Percentiles rank a stretch among this genome's conserved stretches.
These are phyloP conservation scores for Aspergillus sp. DNA, from an alignment of 2,329 filamentous ascomycete species.

Conservation along the genomic window DNA sequence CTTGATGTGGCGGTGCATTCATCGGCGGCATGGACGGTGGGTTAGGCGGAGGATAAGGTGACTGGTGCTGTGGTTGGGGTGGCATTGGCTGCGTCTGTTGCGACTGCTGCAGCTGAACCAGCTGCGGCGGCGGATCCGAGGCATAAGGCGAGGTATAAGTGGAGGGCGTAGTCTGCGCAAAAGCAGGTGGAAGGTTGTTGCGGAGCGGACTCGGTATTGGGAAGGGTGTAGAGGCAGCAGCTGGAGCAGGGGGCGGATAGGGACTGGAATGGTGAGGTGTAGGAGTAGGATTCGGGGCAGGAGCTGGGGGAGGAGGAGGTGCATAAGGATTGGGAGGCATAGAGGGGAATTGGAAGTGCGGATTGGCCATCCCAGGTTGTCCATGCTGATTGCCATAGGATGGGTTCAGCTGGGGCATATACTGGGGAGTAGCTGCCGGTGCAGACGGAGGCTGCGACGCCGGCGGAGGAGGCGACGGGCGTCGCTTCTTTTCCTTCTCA, in stretches of 20 bases:
- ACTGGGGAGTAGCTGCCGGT: constrained; percentile 32
- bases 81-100: constrained; percentile 27
- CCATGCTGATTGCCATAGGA: constrained; percentile 34
- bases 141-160: constrained; percentile 47
- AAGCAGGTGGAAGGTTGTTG: constrained; percentile 43
- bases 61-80: constrained; percentile 27
- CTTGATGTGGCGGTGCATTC: constrained; percentile 15
- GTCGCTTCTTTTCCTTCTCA: constrained; percentile 59
- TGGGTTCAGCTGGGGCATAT: constrained; percentile 38
- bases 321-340: constrained; percentile 38
- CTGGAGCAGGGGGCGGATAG: constrained; percentile 25
- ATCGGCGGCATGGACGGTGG: constrained; percentile 17
- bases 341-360: constrained; percentile 42
- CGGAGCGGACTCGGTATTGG: constrained; percentile 40
- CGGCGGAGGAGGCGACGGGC: constrained; percentile 43
- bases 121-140: constrained; percentile 38
- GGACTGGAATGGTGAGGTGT: constrained; percentile 24
- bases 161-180: constrained; percentile 38
- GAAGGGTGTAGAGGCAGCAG: constrained; percentile 37
- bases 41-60: constrained; percentile 27
- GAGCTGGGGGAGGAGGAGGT: constrained; percentile 28
- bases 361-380: constrained; percentile 34
- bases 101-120: constrained; percentile 34
- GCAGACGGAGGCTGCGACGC: constrained; percentile 33
- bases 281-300: constrained; percentile 22